phyloP scores from a whole-genome alignment of 192 early-diverging fungal genomes.

The Backusella morwellensis region DNA sequence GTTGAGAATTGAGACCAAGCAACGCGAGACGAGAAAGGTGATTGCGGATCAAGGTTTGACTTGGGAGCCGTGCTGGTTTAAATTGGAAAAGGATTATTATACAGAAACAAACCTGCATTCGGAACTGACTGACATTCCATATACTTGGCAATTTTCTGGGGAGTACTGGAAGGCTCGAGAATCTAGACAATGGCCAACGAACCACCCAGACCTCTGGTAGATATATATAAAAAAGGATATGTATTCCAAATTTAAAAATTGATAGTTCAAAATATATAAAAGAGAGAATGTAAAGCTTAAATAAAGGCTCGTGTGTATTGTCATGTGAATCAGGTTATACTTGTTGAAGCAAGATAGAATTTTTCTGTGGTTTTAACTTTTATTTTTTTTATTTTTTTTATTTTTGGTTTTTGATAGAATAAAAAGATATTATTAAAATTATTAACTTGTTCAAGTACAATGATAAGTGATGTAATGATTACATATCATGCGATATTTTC shows the following conservation, averaged over 20 bases:
- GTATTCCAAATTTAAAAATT: too few relatives aligned
- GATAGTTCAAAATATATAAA: too few relatives aligned
- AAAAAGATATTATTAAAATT: too few relatives aligned
- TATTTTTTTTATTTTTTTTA: too few relatives aligned
- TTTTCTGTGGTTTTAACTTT: too few relatives aligned
- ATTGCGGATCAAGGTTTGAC: conserved; percentile 56
- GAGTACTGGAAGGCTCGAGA: conserved; percentile 78
- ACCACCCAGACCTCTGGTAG: conserved; percentile 36
- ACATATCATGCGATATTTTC: neutral
- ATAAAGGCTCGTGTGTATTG: too few relatives aligned
- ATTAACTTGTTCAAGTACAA: too few relatives aligned
- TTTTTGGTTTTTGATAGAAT: too few relatives aligned
- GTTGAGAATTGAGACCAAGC: conserved; percentile 78
- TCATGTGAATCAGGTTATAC: too few relatives aligned
- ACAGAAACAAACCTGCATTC: conserved; percentile 53
- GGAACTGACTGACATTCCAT: conserved; percentile 50
- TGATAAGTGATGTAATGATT: neutral
- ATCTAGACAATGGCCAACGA: conserved; percentile 31
- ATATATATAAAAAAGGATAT: too few relatives aligned
- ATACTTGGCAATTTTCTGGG: conserved; percentile 78
- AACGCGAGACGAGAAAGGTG: conserved; percentile 70
- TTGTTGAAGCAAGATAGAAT: too few relatives aligned
- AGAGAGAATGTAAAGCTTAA: too few relatives aligned
- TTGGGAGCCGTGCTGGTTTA: conserved; percentile 2
- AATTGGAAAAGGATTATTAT: conserved; percentile 64